phyloP scores from a whole-genome alignment of 2,329 filamentous ascomycete species.

The Colletotrichum sp. region DNA sequence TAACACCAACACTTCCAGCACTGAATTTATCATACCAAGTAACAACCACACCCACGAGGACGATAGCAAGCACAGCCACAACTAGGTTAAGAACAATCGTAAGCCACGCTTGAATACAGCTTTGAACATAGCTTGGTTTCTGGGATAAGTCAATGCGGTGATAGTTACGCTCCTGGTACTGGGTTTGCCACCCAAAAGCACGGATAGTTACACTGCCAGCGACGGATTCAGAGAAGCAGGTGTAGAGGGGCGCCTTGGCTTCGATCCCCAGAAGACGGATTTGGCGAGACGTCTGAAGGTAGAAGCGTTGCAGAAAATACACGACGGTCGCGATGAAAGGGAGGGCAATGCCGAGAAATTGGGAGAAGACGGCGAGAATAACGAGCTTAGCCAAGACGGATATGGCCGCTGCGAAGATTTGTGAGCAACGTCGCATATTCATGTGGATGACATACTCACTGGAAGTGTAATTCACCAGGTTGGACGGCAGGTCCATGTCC shows the following conservation, averaged over 20 bases:
- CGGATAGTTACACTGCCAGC: conserved; percentile 23
- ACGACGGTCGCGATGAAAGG: conserved; percentile 27
- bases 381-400: not conserved
- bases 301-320: conserved; percentile 34
- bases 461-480: conserved; percentile 7
- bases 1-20: conserved; percentile 28
- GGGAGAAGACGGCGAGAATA: conserved; percentile 8
- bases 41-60: not conserved
- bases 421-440: not conserved
- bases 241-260: conserved; percentile 36
- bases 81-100: not conserved
- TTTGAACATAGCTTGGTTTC: not conserved
- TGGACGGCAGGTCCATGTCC: conserved; percentile 4
- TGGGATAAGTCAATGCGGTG: not conserved
- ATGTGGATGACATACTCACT: not conserved
- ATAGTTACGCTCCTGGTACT: not conserved
- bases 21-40: conserved; percentile 29
- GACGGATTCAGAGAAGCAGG: conserved; percentile 30
- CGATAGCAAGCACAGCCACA: not conserved
- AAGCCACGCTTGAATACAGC: not conserved
- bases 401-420: not conserved
- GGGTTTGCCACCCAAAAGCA: conserved; percentile 15
- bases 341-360: conserved; percentile 29
- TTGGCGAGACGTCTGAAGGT: conserved; percentile 38
- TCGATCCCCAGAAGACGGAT: conserved; percentile 36